These are phyloP conservation scores for Fusarium udum DNA, from an alignment of 2,329 filamentous ascomycete species.

Conservation along the genomic window DNA sequence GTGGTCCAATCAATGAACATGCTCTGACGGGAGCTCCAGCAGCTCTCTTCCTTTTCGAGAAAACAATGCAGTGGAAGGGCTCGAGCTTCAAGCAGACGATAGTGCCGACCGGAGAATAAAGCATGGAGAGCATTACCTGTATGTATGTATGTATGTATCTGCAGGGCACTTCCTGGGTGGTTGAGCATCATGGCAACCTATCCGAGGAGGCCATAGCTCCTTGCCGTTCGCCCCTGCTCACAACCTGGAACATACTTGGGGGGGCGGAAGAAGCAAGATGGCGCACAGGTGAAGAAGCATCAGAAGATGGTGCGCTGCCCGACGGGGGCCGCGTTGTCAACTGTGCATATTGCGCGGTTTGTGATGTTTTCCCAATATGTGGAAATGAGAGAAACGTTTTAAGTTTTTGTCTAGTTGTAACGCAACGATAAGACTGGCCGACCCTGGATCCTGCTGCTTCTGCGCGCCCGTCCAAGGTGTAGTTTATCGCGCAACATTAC, in stretches of 20 bases:
- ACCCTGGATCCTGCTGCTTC: not conserved
- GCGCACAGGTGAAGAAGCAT: conserved; percentile 8
- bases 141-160: not conserved
- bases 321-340: conserved; percentile 1
- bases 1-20: not conserved
- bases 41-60: not conserved
- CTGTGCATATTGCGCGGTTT: not conserved
- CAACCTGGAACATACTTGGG: conserved; percentile 10
- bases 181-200: conserved; percentile 20
- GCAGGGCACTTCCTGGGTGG: conserved; percentile 22
- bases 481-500: not conserved
- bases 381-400: not conserved
- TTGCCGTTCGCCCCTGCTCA: conserved; percentile 22
- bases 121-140: conserved; percentile 16
- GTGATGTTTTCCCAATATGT: not conserved
- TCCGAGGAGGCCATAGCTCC: conserved; percentile 31
- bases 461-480: not conserved
- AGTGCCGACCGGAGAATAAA: conserved; percentile 6
- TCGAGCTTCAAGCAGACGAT: conserved; percentile 2
- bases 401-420: not conserved
- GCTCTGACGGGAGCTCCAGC: not conserved
- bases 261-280: conserved; percentile 10
- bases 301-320: conserved; percentile 1
- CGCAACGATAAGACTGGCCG: not conserved
- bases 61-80: not conserved